Base-by-base conservation (phyloP, 169 alveolate species). In the Cryptosporidium meleagridis region DNA sequence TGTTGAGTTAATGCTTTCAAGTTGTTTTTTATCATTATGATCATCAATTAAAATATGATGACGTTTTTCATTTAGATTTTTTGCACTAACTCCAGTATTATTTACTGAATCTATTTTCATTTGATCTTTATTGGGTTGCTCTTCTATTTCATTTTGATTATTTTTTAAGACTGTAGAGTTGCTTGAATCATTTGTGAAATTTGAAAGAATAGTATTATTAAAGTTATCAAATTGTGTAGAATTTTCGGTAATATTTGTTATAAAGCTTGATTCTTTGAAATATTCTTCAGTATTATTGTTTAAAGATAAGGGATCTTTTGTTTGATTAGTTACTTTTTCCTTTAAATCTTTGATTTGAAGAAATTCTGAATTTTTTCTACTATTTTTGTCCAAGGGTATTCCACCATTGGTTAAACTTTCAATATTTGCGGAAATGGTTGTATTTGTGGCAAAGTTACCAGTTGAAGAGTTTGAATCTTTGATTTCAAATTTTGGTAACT, bases 31-130 rank as follows among this genome's bases (percentile, higher is more conserved):
- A 41, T 2, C 14, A 48, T 48, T 1, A 48, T 26, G 29, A 21
- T 55, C 67, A 55, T 55, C 67, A 55, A 55, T 55, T 26, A 55
- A 9, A 26, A 55, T 55, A 55, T 55, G 67, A 26, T 26, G 67
- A 26, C 67, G 67, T 26, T 55, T 55, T n/a, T 26, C 23, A 3
- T 48, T 21, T 12, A 2, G 23, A 48, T 48, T 14, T 16, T 48
- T 48, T 48, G n/a, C 3, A 48, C 14, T 48, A 2, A 48, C 14
- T 48, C 21, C 55, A 14, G 55, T 48, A 48, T 48, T 48, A 48
- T 48, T 48, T 48, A 14, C 55, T 48, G 55, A 48, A 14, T 16
- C 2, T 7, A 16, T 48, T 48, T 48, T 1, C 4, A 14, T 48
- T 48, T 48, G 55, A 12, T 33, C 52, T 26, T n/a, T 0, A 37